Evolutionary conservation across 768 basidiomycete genomes (phyloP), one percentile per base, ranked within the genome.

Genomic region (Rhizopogon vesiculosus): DNA sequence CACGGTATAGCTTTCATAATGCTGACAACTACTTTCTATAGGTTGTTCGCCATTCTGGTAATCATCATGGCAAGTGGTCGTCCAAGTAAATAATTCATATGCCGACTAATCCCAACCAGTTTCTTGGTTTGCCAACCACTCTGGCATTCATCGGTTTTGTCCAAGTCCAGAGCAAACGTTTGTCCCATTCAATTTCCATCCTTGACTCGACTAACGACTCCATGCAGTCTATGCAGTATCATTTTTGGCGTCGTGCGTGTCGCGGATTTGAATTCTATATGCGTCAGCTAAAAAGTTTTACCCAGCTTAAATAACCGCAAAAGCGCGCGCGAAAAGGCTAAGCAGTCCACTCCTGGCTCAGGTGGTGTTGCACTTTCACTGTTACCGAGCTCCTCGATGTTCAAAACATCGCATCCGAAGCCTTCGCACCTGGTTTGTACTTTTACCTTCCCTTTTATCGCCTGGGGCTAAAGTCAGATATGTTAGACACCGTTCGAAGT

Each of bases 151-250:
- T 56, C 15, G 54, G 45, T 7, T 61, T 61, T 33, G 43, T 61
- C 5, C 61, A 61, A 25, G 60, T 58, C 13, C 56, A 62, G 19
- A 62, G 60, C 13, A 53, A 55, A 61, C 7, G 61, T 62, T 33
- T 46, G 60, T 55, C 13, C 19, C 8, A 22, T 33, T 52, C 4
- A 2, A 2, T 40, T 28, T 3, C 35, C 1, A 29, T 28, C 18
- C 2, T 13, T 38, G 43, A 25, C n/a, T 13, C 29, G 9, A 16
- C 16, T 38, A 10, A 35, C 31, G 44, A 7, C 35, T 29, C 22
- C 39, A 4, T 25, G 3, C 33, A 61, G 62, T 61, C 15, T 61
- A 64, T 22, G 62, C 59, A 1, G 43, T 64, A 43, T 64, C 62
- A n/a, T 49, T 58, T 12, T 43, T 58, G 13, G 56, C 62, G 42